A percentile compares a stretch with the other conserved stretches of the same genome.
Evolutionary conservation across 2,329 filamentous ascomycete genomes (phyloP).

Genomic region (Diaporthe sp.): DNA sequence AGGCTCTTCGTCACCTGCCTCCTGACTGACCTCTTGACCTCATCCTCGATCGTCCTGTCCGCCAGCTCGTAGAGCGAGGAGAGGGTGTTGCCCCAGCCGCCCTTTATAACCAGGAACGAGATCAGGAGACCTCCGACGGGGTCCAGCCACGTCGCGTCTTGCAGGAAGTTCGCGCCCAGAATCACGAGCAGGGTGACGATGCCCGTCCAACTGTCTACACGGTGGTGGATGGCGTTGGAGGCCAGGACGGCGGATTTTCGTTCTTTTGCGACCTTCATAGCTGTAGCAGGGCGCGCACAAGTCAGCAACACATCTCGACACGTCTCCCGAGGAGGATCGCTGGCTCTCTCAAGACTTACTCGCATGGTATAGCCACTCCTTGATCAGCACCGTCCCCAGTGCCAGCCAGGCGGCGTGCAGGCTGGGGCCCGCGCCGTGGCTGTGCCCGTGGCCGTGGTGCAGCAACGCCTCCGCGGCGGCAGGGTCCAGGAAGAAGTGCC

Average conservation of each 20-base stretch:
- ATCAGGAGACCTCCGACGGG: conserved; percentile 94
- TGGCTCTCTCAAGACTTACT: conserved; percentile 73
- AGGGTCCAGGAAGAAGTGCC: conserved; percentile 79
- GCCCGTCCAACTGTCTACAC: conserved; percentile 94
- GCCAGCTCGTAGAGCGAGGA: conserved; percentile 88
- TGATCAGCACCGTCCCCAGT: conserved; percentile 88
- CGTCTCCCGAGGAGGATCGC: not conserved
- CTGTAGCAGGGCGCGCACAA: conserved; percentile 58
- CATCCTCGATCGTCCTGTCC: conserved; percentile 89
- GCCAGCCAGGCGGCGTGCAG: conserved; percentile 97
- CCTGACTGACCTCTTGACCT: conserved; percentile 81
- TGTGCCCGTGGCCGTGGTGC: conserved; percentile 74
- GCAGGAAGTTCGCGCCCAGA: conserved; percentile 87
- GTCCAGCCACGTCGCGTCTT: conserved; percentile 91
- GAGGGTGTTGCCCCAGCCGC: conserved; percentile 88
- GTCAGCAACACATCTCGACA: conserved; percentile 5
- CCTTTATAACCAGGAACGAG: conserved; percentile 92
- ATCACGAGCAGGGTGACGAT: conserved; percentile 94
- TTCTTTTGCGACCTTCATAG: conserved; percentile 94
- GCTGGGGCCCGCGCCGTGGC: conserved; percentile 78
- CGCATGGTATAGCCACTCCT: conserved; percentile 97
- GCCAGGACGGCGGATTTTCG: conserved; percentile 96
- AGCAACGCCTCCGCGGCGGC: conserved; percentile 66
- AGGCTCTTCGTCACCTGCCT: conserved; percentile 75
- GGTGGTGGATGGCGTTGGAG: conserved; percentile 96